A percentile compares a stretch with the other conserved stretches of the same genome.
These are phyloP conservation scores for Vigna reflexopilosa DNA, from an alignment of 306 rosid genomes.

Conservation along the genomic window DNA sequence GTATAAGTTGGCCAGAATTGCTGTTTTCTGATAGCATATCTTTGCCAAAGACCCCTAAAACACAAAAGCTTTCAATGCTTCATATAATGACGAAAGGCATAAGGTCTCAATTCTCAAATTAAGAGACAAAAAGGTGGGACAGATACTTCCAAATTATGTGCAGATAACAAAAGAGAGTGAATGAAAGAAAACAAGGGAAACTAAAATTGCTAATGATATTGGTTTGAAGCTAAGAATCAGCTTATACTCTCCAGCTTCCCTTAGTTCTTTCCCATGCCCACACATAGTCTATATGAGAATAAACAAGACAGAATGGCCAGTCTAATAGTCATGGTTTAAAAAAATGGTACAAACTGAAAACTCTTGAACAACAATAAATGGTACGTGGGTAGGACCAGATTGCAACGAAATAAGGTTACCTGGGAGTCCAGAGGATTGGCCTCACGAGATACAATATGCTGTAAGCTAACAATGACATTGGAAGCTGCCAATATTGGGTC, in stretches of 20 bases:
- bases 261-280: constrained; percentile 15
- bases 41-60: background rate
- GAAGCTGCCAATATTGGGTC: constrained; percentile 93
- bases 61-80: constrained; percentile 17
- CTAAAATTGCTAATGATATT: constrained; percentile 1
- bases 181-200: constrained; percentile 21
- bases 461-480: constrained; percentile 76
- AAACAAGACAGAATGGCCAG: background rate
- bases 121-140: constrained; percentile 30
- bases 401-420: constrained; percentile 51
- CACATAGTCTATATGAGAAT: background rate
- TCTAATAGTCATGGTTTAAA: background rate
- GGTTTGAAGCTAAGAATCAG: background rate
- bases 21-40: background rate
- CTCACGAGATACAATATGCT: constrained; percentile 90
- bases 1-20: background rate
- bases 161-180: background rate
- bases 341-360: constrained; percentile 6
- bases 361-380: background rate
- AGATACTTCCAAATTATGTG: constrained; percentile 17
- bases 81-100: constrained; percentile 13
- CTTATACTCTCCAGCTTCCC: background rate
- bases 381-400: background rate
- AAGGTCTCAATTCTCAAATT: constrained; percentile 14
- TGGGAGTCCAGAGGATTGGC: constrained; percentile 86